phyloP scores from a whole-genome alignment of 108 stramenopile genomes.

The Cylindrotheca fusiformis region DNA sequence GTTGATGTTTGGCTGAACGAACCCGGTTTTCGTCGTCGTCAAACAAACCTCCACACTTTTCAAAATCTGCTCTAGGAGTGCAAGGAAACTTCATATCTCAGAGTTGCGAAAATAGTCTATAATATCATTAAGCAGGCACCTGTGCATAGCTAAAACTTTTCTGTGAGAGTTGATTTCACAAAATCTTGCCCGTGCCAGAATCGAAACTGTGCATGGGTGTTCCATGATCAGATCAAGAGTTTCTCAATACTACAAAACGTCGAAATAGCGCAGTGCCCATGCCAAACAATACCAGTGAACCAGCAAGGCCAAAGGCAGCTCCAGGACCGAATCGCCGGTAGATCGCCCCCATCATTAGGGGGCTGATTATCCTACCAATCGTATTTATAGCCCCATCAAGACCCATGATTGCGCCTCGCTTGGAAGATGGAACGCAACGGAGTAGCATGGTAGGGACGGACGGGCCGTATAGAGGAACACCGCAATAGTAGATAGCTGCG shows the following conservation, averaged over 20 bases:
- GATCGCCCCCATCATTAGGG: slow-evolving; percentile 64
- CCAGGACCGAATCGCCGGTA: slow-evolving; percentile 51
- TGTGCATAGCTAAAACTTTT: too few relatives aligned
- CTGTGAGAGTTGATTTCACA: too few relatives aligned
- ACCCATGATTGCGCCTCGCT: slow-evolving; percentile 69
- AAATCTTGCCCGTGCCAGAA: too few relatives aligned
- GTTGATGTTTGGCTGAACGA: too few relatives aligned
- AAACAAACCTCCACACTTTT: too few relatives aligned
- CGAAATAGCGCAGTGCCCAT: slow-evolving; percentile 48
- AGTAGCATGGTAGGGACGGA: slow-evolving; percentile 77
- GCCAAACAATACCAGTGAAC: slow-evolving; percentile 36
- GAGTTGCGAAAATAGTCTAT: too few relatives aligned
- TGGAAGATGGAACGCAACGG: slow-evolving; percentile 65
- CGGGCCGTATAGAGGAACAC: slow-evolving; percentile 79
- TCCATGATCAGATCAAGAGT: slow-evolving; percentile 10
- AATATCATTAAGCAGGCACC: too few relatives aligned
- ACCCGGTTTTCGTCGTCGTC: too few relatives aligned
- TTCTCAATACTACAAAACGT: slow-evolving; percentile 49
- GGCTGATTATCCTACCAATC: slow-evolving; percentile 55
- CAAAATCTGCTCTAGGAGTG: too few relatives aligned
- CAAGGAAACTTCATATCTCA: too few relatives aligned
- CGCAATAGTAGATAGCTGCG: slow-evolving; percentile 64
- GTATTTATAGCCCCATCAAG: slow-evolving; percentile 75
- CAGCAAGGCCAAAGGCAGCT: slow-evolving; percentile 60
- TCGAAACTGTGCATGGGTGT: too few relatives aligned